A percentile compares a stretch with the other conserved stretches of the same genome.
phyloP scores from a whole-genome alignment of 2,329 filamentous ascomycete genomes.

The Bipolaris bicolor region DNA sequence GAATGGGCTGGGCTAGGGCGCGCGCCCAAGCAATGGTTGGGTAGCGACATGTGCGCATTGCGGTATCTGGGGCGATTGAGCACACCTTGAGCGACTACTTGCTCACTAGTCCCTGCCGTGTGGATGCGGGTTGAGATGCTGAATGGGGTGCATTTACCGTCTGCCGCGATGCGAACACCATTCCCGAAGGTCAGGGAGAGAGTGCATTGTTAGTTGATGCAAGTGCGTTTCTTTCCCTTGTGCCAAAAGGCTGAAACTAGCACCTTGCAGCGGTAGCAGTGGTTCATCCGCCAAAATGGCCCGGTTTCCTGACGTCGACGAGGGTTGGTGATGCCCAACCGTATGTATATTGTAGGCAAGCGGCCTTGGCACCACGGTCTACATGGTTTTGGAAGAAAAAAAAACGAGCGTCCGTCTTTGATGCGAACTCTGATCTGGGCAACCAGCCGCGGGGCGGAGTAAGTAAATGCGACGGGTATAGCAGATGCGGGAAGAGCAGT shows the following conservation, averaged over 20 bases:
- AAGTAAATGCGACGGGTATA: not conserved
- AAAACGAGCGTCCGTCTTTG: too few relatives aligned
- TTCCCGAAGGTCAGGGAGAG: not conserved
- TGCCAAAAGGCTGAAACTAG: not conserved
- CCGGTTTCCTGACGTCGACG: not conserved
- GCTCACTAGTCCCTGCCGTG: not conserved
- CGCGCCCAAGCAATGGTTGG: not conserved
- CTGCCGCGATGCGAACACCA: not conserved
- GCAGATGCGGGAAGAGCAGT: constrained; percentile 2
- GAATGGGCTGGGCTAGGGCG: not conserved
- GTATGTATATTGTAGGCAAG: not conserved
- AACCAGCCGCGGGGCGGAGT: constrained; percentile 8
- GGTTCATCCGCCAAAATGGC: not conserved
- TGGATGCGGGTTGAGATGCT: not conserved
- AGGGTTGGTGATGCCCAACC: constrained; percentile 1
- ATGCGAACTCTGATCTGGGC: not conserved
- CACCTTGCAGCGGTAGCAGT: not conserved
- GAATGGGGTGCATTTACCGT: not conserved
- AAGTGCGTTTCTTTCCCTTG: not conserved
- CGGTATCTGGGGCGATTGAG: not conserved
- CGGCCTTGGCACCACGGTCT: not conserved
- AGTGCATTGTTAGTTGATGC: too few relatives aligned
- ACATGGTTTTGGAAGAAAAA: too few relatives aligned
- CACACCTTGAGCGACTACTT: not conserved
- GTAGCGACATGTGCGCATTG: not conserved